These are phyloP conservation scores for Fimicolochytrium jonesii DNA, from an alignment of 192 early-diverging fungal species.

Conservation along the genomic window DNA sequence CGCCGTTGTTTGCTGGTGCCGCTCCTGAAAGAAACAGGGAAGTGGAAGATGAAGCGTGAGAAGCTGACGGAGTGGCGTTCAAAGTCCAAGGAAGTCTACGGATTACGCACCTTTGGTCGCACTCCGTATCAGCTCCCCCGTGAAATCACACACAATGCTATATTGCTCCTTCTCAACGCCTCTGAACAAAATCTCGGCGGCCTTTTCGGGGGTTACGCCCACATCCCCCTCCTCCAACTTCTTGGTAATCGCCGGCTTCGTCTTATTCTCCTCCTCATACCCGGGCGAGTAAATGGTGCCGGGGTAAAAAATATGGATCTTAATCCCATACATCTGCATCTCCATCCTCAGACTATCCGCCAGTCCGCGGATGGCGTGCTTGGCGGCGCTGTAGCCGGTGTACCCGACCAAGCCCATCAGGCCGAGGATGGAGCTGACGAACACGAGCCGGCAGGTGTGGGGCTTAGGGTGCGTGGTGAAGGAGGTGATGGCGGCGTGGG, in stretches of 20 bases:
- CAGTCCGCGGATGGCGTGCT: conserved; percentile 42
- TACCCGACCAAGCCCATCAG: conserved; percentile 40
- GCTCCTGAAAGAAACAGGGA: no score
- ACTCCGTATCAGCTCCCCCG: conserved; percentile 36
- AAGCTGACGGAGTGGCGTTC: no score
- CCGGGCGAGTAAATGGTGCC: conserved; percentile 50
- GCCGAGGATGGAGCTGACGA: conserved; percentile 35
- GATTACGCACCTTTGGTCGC: conserved; percentile 17
- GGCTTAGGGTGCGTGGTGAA: conserved; percentile 19
- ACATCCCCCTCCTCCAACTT: conserved; percentile 36
- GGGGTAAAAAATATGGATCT: conserved; percentile 39
- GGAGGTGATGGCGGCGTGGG: conserved; percentile 29
- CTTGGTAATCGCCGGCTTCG: conserved; percentile 42
- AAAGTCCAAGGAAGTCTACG: no score
- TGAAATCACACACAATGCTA: conserved; percentile 36
- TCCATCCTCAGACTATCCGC: conserved; percentile 39
- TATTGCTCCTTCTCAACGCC: conserved; percentile 34
- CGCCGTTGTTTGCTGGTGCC: no score
- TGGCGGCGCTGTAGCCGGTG: conserved; percentile 37
- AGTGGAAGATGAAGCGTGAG: no score
- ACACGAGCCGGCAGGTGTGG: conserved; percentile 32
- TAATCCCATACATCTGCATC: conserved; percentile 28
- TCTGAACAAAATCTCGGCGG: conserved; percentile 31
- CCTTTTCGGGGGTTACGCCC: conserved; percentile 30
- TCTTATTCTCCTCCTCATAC: conserved; percentile 39